Evolutionary conservation across 257 asterid genomes (phyloP).

Genomic region (Hygrophila difformis): DNA sequence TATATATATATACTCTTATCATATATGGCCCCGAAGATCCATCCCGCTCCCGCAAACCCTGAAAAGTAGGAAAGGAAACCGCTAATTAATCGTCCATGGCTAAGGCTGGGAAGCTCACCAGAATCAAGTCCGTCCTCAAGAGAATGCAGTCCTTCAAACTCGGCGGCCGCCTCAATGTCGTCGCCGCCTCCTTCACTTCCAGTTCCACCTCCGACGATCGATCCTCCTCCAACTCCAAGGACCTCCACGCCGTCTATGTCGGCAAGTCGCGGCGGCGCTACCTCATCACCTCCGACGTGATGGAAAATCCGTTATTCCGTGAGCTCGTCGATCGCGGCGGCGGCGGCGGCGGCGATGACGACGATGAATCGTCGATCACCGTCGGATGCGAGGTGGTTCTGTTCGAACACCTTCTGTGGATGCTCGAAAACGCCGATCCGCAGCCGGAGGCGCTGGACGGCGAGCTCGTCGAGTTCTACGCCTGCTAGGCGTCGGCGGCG

Average conservation of each 20-base stretch:
- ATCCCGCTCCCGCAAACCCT: conserved; percentile 1
- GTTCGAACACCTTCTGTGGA: conserved; percentile 70
- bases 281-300: conserved; percentile 60
- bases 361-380: conserved; percentile 17
- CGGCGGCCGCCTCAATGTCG: too few species aligned
- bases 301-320: conserved; percentile 77
- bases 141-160: conserved; percentile 95
- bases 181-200: conserved; percentile 7
- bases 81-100: conserved; percentile 34
- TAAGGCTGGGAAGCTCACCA: conserved; percentile 75
- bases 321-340: conserved; percentile 55
- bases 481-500: conserved; percentile 22
- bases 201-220: conserved; percentile 42
- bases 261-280: conserved; percentile 88
- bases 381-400: conserved; percentile 66
- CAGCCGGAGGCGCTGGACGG: conserved; percentile 50
- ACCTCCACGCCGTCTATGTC: conserved; percentile 69
- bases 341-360: conserved; percentile 24
- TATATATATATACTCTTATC: too few species aligned
- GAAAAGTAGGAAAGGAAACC: too few species aligned
- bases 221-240: conserved; percentile 14
- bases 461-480: conserved; percentile 60
- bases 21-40: conserved; percentile 26
- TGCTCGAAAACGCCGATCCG: conserved; percentile 73
- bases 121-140: conserved; percentile 74